Conservation (phyloP, 169 alveolate species). For the Pseudocohnilembus persalinus region DNA sequence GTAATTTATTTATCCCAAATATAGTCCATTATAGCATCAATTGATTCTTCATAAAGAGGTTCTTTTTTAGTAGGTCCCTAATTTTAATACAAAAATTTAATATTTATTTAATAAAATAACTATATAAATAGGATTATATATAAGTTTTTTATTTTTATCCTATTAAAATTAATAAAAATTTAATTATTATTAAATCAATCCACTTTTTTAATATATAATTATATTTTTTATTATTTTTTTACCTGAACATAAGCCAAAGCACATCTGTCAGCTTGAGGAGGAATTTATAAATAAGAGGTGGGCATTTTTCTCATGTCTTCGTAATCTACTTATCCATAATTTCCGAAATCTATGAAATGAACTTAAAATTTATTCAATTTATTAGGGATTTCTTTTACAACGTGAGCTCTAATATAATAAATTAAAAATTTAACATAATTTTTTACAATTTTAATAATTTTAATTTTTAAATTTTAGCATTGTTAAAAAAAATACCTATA, state of each 20-base stretch:
- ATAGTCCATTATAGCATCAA: neutral
- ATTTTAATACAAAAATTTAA: too few relatives aligned
- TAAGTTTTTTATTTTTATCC: too few relatives aligned
- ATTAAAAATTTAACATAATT: too few relatives aligned
- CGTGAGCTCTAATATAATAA: slow-evolving; percentile 49
- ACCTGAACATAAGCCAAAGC: slow-evolving; percentile 62
- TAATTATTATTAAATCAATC: too few relatives aligned
- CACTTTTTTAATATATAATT: too few relatives aligned
- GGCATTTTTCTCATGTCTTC: slow-evolving; percentile 72
- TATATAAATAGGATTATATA: too few relatives aligned
- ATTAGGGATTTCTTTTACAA: slow-evolving; percentile 34
- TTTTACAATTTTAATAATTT: neutral
- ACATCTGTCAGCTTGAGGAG: slow-evolving; percentile 67
- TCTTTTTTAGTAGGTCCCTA: neutral
- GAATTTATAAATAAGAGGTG: slow-evolving; percentile 50
- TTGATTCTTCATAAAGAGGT: neutral
- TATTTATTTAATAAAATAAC: too few relatives aligned
- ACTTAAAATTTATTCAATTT: slow-evolving; percentile 59
- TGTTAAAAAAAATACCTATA: too few relatives aligned
- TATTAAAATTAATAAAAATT: too few relatives aligned
- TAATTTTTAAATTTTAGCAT: too few relatives aligned
- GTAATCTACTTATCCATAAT: slow-evolving; percentile 52
- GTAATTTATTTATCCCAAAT: neutral
- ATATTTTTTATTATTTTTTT: too few relatives aligned
- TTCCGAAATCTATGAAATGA: slow-evolving; percentile 80